A percentile compares a stretch with the other conserved stretches of the same genome.
Conservation (phyloP, 306 rosid genomes). For the Spatholobus suberectus region DNA sequence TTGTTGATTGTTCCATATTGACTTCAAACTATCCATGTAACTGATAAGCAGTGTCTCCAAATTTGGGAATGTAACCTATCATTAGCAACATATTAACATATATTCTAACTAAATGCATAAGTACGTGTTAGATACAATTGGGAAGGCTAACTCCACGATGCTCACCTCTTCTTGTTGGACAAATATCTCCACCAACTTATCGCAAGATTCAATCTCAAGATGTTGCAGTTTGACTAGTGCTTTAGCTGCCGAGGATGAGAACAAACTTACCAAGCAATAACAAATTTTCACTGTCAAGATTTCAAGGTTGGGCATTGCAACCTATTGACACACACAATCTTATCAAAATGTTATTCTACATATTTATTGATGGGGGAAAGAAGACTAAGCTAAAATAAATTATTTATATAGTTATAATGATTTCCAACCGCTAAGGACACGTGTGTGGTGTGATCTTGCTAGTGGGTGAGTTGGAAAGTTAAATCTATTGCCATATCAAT, state of each 20-base stretch:
- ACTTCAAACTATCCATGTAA: background rate
- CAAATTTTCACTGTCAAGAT: background rate
- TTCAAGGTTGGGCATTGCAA: slow-evolving; percentile 1
- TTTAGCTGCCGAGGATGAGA: background rate
- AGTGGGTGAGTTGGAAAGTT: background rate
- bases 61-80: background rate
- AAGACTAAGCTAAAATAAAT: background rate
- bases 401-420: background rate
- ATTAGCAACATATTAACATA: background rate
- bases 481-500: background rate
- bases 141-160: background rate
- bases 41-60: background rate
- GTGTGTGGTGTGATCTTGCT: background rate
- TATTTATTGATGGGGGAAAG: background rate
- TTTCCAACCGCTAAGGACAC: background rate
- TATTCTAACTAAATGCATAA: background rate
- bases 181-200: background rate
- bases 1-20: background rate
- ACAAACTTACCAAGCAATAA: background rate
- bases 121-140: background rate
- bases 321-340: background rate
- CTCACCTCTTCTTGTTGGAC: background rate
- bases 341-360: background rate
- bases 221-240: background rate
- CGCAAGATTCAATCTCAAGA: background rate